Evolutionary conservation across 495 filamentous ascomycete genomes (phyloP).

Genomic region (Cercophora sp.): DNA sequence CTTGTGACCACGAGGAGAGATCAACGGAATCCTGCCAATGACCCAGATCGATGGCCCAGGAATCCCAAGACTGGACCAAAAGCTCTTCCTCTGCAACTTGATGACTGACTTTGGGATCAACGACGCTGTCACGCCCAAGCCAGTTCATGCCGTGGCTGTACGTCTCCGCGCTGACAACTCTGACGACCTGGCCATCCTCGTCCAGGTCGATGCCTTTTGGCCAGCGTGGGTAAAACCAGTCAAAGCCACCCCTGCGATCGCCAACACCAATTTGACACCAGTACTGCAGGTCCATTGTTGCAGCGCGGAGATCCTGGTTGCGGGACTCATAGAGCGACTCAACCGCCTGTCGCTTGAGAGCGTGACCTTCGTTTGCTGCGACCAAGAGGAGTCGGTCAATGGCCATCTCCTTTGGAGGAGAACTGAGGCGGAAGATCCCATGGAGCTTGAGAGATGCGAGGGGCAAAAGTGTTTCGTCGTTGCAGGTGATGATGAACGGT

Average conservation of each 20-base stretch:
- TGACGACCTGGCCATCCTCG: slow-evolving; percentile 56
- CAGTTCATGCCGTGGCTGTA: slow-evolving; percentile 76
- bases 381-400: slow-evolving; percentile 78
- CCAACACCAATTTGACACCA: slow-evolving; percentile 97
- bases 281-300: slow-evolving; percentile 84
- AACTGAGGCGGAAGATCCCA: slow-evolving; percentile 78
- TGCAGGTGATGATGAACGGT: slow-evolving; percentile 93
- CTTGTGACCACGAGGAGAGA: slow-evolving; percentile 27
- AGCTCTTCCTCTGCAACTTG: slow-evolving; percentile 47
- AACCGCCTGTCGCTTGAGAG: slow-evolving; percentile 64
- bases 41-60: slow-evolving; percentile 53
- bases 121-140: slow-evolving; percentile 54
- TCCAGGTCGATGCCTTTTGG: slow-evolving; percentile 66
- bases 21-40: slow-evolving; percentile 37
- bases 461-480: slow-evolving; percentile 75
- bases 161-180: slow-evolving; percentile 81
- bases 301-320: slow-evolving; percentile 68
- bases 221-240: slow-evolving; percentile 82
- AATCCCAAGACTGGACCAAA: slow-evolving; percentile 49
- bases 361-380: slow-evolving; percentile 87
- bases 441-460: slow-evolving; percentile 66
- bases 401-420: slow-evolving; percentile 63
- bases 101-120: slow-evolving; percentile 13
- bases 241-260: slow-evolving; percentile 79
- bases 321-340: slow-evolving; percentile 64